Conservation (phyloP, 2,329 filamentous ascomycete species). For the Verticillium longisporum region DNA sequence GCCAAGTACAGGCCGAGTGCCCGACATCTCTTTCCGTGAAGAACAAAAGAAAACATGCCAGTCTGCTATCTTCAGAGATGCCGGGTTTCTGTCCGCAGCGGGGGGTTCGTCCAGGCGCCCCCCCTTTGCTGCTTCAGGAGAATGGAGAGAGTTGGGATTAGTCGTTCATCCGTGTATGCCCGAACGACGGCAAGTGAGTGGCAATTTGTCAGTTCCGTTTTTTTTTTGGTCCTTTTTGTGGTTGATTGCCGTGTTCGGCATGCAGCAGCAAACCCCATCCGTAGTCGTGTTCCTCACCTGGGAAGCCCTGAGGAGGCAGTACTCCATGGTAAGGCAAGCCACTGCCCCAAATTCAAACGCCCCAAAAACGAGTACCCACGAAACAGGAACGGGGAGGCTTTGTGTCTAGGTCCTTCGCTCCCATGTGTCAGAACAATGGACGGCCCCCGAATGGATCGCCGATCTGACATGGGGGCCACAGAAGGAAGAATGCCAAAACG, state of each 20-base stretch:
- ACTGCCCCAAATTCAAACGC: neutral
- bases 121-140: neutral
- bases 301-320: neutral
- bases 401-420: slow-evolving; percentile 25
- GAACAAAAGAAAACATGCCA: slow-evolving; percentile 6
- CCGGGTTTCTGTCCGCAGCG: neutral
- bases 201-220: slow-evolving; percentile 1
- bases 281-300: neutral
- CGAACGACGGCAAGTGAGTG: neutral
- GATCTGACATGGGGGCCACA: slow-evolving; percentile 43
- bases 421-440: slow-evolving; percentile 28
- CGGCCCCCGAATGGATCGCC: slow-evolving; percentile 39
- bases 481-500: slow-evolving; percentile 26
- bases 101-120: neutral
- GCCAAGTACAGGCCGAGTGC: slow-evolving; percentile 1
- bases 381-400: slow-evolving; percentile 11
- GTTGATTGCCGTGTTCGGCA: neutral
- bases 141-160: neutral
- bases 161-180: neutral
- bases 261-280: neutral
- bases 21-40: slow-evolving; percentile 1
- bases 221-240: slow-evolving; percentile 1
- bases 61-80: neutral
- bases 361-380: neutral
- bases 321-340: neutral